phyloP scores from a whole-genome alignment of 2,329 filamentous ascomycete genomes.

The Fusarium sp. region DNA sequence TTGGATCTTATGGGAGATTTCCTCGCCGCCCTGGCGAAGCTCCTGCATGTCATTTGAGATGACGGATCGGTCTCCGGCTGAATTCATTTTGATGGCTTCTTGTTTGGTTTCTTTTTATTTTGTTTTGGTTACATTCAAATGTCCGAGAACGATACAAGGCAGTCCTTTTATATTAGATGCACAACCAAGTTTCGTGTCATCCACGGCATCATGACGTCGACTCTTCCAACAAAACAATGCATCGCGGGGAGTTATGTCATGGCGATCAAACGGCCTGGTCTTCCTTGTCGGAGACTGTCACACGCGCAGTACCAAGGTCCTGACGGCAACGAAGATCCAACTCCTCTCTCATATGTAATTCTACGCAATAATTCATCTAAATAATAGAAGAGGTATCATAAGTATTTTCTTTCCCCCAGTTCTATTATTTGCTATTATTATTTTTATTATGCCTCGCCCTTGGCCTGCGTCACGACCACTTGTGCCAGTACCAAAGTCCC shows the following conservation, averaged over 20 bases:
- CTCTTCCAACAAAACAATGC: not conserved
- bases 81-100: slow-evolving; percentile 37
- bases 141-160: not conserved
- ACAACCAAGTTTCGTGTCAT: not conserved
- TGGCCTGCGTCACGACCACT: not conserved
- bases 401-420: not conserved
- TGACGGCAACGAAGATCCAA: not conserved
- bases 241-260: slow-evolving; percentile 33
- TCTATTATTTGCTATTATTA: not conserved
- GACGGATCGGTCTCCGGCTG: slow-evolving; percentile 53
- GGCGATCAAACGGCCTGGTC: slow-evolving; percentile 11
- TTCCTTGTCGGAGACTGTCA: slow-evolving; percentile 1
- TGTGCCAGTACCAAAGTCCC: slow-evolving; percentile 5
- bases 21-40: slow-evolving; percentile 45
- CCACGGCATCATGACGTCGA: slow-evolving; percentile 30
- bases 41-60: slow-evolving; percentile 58
- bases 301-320: not conserved
- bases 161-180: slow-evolving; percentile 6
- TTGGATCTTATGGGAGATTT: slow-evolving; percentile 44
- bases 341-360: not conserved
- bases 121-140: not conserved
- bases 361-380: not conserved
- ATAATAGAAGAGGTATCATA: not conserved
- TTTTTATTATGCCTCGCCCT: not conserved
- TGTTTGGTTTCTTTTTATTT: not conserved